Evolutionary conservation across 208 protist genomes (phyloP), one percentile per base, ranked within the genome.

Genomic region (Leishmania gerbilli): DNA sequence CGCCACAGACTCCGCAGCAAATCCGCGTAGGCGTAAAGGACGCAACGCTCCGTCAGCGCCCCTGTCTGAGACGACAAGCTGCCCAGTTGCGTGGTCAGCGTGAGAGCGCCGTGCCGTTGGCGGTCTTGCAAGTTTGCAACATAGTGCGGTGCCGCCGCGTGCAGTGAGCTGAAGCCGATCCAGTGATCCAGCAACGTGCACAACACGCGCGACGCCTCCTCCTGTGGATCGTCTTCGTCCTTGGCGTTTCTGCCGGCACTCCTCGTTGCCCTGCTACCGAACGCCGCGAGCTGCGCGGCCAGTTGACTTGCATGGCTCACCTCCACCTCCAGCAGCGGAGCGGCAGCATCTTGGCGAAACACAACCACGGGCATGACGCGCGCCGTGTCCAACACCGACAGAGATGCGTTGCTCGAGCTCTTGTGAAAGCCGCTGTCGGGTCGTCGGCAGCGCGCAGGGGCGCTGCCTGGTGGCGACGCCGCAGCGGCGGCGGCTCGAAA

Each of bases 301-400:
- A 85, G 74, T 5, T 74, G 77, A 7, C n/a, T 40, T 31, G 72
- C 77, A 0, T 79, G 53, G 34, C 47, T 65, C 77, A 85, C 77
- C 65, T 82, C 72, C 40, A 85, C 82, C 19, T 82, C 82, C 77
- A 85, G 34, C 53, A 85, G 53, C 74, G 82, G 72, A 3, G 74
- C 71, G 0, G 77, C 72, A 47, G 71, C 64, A 62, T 85, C 82
- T 19, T 56, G 34, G 15, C 65, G 77, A 7, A 81, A 76, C n/a
- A 85, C 82, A 37, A 79, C 62, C 0, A 85, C 17, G 24, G 82
- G 82, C 3, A 85, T 34, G 11, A 79, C 72, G 45, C 77, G 82
- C 24, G 77, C 71, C 2, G 69, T 76, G 37, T 82, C 77, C 2
- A 79, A 68, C n/a, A 65, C 34, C 6, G 74, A 77, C 6, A 77